Base-by-base conservation (phyloP, 2,329 filamentous ascomycete species). In the Paraphoma chrysanthemicola region DNA sequence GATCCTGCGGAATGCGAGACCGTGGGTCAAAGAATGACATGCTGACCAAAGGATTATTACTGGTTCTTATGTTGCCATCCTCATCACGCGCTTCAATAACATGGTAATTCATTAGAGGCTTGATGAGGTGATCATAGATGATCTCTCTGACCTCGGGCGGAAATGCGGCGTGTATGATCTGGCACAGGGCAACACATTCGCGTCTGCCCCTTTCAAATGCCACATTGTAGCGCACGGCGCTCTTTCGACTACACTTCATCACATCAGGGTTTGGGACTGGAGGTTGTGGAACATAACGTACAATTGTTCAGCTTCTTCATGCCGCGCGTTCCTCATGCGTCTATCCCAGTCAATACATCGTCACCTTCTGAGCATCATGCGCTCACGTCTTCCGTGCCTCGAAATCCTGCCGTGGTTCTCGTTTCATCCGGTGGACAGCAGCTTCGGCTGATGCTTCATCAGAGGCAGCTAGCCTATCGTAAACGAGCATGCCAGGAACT, bases 121-220 rank as follows among this genome's bases (percentile, higher is more conserved):
- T 6, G 16, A 51, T 51, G 41, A 51, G 48, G 7, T 51, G 48
- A 16, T 51, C 48, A 39, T 51, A 51, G 3, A 51, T 17, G 30
- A 45, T 18, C 16, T 51, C 48, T 9, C 48, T 28, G 10, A 51
- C 39, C 16, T 51, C 48, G n/a, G 39, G 28, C 11, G 48, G 48
- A 4, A 51, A 39, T 7, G 41, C 41, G 39, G 48, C 41, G 23
- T 51, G 41, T 14, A 51, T 11, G 6, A 12, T 36, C 6, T 9
- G n/a, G 29, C 41, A 44, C 6, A 44, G 43, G 3, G 29, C 30
- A 29, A 51, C 39, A 29, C 48, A 51, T 28, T 51, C 29, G 17
- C 6, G 39, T 23, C 30, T 44, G 11, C 29, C 30, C 3, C 30
- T 16, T 33, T 44, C 42, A 29, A 44, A 51, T 11, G 41, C 48